Base-by-base conservation (phyloP, 2,329 filamentous ascomycete species). In the Pseudogymnoascus sp. region DNA sequence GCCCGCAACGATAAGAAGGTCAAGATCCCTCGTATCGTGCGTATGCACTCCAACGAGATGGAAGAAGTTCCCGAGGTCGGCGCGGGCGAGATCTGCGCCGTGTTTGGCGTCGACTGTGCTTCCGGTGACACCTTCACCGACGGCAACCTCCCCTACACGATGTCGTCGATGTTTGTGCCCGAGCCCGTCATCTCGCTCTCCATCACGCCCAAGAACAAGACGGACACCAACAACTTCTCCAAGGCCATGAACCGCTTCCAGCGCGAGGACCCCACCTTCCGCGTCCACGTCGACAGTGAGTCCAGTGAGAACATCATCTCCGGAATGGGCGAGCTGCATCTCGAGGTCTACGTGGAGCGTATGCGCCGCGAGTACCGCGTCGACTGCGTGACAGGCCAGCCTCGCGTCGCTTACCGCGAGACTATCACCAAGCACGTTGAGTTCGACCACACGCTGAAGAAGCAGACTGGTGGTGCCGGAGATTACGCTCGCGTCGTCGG, bases 11-110 rank as follows among this genome's bases (percentile, higher is more conserved):
- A 92, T 74, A 96, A 96, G 81, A 96, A 92, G 79, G 88, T 99
- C 71, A 92, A 95, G 75, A 87, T 99, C 61, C 94, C 94, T 18
- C 89, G 92, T 71, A 97, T 99, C 69, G 94, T 99, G 63, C 90
- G 94, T 64, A 99, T 99, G 94, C 94, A 99, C 79, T 96, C 92
- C 48, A 96, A 97, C 72, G 94, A 99, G 71, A 96, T 99, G 92
- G 94, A 99, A 74, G 94, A 99, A 71, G 90, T 96, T 28, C 79
- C 77, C 60, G 92, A 96, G 73, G 88, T 99, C 64, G 90, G 92
- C 58, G 92, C 94, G 59, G 94, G 94, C 74, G 94, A 99, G 74
- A 99, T 99, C 65, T 99, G 94, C 72, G 94, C 94, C 63, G 94
- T 99, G 61, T 99, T 99, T 71, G 94, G 94, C 70, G 89, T 99